Base-by-base conservation (phyloP, 2,329 filamentous ascomycete species). In the Aureobasidium sp. region DNA sequence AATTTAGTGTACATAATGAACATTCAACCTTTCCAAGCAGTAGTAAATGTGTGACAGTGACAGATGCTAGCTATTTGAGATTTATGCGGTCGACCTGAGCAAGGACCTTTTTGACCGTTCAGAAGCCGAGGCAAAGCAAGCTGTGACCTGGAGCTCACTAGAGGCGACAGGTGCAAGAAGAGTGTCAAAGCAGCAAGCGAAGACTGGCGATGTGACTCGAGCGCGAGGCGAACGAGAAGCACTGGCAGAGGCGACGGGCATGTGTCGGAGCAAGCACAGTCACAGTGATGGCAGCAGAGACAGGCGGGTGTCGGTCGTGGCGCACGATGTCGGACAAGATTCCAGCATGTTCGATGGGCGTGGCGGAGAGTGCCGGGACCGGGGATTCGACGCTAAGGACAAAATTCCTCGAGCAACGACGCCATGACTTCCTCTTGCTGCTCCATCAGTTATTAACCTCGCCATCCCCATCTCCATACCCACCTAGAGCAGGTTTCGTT, bases 331-430 rank as follows among this genome's bases (percentile, higher is more conserved):
- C 34, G 26, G 55, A 47, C 12, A 29, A 27, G 44, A 48, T 59
- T 59, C 56, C 56, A 59, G 56, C 56, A 59, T 47, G 42, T 48
- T 59, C 56, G 42, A 59, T 48, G 56, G 46, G 42, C 44, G 36
- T 59, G 32, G 53, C 53, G 53, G 53, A 57, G 53, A 17, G 17
- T 48, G 42, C 44, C 56, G 56, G 29, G 42, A 37, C 44, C 36
- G 56, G 44, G 42, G 34, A 59, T 48, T 48, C 34, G 44, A 59
- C 42, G 56, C 56, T 59, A 59, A 48, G 32, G 44, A 46, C 56
- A 59, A 59, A 59, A 59, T 48, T 57, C 53, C 56, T 59, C 44
- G 56, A 59, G 51, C 42, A 23, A 59, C 56, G 56, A 59, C 56
- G 56, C 56, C 42, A 59, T 59, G 56, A 59, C 56, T 59, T 59